Base-by-base conservation (phyloP, 352 stramenopile species). In the Globisporangium canariense region DNA sequence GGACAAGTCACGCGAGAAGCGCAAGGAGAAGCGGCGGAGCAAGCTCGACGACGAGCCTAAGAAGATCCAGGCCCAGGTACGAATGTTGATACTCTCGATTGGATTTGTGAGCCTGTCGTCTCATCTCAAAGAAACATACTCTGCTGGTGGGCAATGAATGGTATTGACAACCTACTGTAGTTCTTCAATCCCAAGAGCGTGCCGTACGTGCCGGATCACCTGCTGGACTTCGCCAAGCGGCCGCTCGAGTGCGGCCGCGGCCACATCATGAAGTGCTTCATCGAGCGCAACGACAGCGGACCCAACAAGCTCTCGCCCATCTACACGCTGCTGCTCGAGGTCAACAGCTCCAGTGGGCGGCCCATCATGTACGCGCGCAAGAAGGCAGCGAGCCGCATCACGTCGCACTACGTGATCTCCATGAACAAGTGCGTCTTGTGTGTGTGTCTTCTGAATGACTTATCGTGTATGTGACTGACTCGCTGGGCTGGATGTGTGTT, bases 251-350 rank as follows among this genome's bases (percentile, higher is more conserved):
- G 73, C 50, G 87, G 83, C n/a, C 81, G 83, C 18, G 87, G 86
- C 18, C 77, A 88, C 55, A 90, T 93, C 22, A 75, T 93, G 68
- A 93, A 93, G 67, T 96, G 89, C 65, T 96, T 96, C 59, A 96
- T 96, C 58, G 87, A 96, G 63, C 78, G 89, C 57, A 94, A 94
- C 51, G 77, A 89, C 49, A 84, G 67, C 46, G 81, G 85, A 0
- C 77, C 76, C 11, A 95, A 96, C 66, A 90, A 89, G 58, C 72
- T 96, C 20, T 77, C 83, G 2, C 89, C 89, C 1, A 77, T 96
- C 38, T 96, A 94, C 67, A 94, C 86, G 25, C 65, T 95, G 6
- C 68, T 93, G 4, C 60, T 94, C 1, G 88, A 96, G 66, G 82
- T 94, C 28, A 93, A 94, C 64, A 94, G 87, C 60, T 90, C 86